Base-by-base conservation (phyloP, 2,329 filamentous ascomycete species). In the Phoma herbarum region DNA sequence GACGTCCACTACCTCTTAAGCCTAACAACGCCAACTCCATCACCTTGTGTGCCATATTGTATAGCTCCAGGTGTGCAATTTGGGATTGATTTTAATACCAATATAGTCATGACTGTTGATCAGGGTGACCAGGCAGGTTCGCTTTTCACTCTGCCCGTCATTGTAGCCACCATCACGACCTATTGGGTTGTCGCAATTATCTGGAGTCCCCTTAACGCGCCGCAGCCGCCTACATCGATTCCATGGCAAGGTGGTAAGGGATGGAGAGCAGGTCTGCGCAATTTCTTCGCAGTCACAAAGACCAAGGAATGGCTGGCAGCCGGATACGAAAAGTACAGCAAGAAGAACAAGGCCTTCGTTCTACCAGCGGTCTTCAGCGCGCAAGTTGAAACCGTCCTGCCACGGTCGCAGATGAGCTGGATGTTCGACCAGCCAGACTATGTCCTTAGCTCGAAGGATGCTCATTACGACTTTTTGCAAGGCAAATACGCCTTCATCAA, bases 371-470 rank as follows among this genome's bases (percentile, higher is more conserved):
- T 64, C 12, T 64, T 73, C 2, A 69, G 71, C 14, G 59, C 63
- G 48, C 29, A 47, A 16, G 60, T 70, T 2, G 73, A 75, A 59
- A 54, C 79, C 33, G 61, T 80, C 4, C 57, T 80, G 6, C 77
- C 78, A 11, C 60, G 49, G 7, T 70, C 69, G 4, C 70, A 78
- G 42, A 66, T 79, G 51, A 41, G 52, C 16, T 81, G 79, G 79
- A 71, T 82, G 44, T 63, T 80, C 18, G 76, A 79, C 28, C 75
- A 81, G 52, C 77, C 80, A 2, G 80, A 81, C 49, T 57, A 65
- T 28, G 65, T 80, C n/a, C 65, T 79, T 11, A 78, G 72, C 51
- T 69, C 71, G 2, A 63, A 63, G 11, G 76, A 69, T 12, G 72
- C 75, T 12, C 78, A 80, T 54, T 75, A 75, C 52, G 77, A 81